Conservation (phyloP, 805 yeast genomes). For the Candida pseudoglaebosa region DNA sequence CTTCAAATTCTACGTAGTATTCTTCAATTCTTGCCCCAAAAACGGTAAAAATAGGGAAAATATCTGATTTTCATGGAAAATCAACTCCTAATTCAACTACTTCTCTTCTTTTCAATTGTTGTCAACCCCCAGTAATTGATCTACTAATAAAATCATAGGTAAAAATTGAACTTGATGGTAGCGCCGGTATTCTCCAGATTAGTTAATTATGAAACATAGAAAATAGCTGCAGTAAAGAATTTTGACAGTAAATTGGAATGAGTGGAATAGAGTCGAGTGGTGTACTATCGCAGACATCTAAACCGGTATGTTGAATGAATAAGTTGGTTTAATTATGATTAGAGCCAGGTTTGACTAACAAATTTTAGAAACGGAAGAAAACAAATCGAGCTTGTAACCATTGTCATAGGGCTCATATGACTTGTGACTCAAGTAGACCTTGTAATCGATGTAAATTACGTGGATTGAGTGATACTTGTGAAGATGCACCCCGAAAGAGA, state of each 20-base stretch:
- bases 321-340: no score
- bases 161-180: background rate
- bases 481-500: conserved; percentile 84
- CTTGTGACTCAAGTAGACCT: conserved; percentile 83
- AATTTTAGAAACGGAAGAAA: conserved; percentile 52
- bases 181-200: conserved; percentile 4
- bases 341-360: no score
- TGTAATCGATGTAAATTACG: conserved; percentile 74
- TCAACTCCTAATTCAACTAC: no score
- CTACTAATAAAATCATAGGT: background rate
- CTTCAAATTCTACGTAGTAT: no score
- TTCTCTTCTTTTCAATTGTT: background rate
- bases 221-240: background rate
- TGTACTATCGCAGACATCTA: background rate
- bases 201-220: background rate
- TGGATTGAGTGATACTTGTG: conserved; percentile 67
- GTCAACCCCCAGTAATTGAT: no score
- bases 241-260: background rate
- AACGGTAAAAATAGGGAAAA: no score
- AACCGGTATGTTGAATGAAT: conserved; percentile 9
- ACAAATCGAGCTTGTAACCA: conserved; percentile 86
- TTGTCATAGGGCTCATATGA: conserved; percentile 87
- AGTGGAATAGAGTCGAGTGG: conserved; percentile 1
- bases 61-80: no score
- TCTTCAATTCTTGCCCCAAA: no score